A percentile compares a stretch with the other conserved stretches of the same genome.
These are phyloP conservation scores for Lotus japonicus DNA, from an alignment of 306 rosid species.

Conservation along the genomic window DNA sequence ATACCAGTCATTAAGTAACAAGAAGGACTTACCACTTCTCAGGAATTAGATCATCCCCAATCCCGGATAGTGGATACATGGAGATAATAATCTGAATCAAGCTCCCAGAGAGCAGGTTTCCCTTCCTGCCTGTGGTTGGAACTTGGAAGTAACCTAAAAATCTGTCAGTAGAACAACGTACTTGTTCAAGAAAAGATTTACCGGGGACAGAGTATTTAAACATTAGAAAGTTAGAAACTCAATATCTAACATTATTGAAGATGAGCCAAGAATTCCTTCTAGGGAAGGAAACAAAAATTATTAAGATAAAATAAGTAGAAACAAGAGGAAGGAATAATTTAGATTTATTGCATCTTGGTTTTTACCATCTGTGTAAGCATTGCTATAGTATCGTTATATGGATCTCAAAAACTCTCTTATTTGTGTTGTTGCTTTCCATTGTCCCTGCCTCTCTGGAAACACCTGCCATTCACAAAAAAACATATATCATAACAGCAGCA, in stretches of 20 bases:
- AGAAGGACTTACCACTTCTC: conserved; percentile 38
- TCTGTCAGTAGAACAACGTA: conserved; percentile 36
- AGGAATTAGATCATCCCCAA: conserved; percentile 59
- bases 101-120: conserved; percentile 94
- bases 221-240: background rate
- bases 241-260: background rate
- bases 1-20: background rate
- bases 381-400: conserved; percentile 84
- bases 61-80: conserved; percentile 87
- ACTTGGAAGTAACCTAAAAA: conserved; percentile 94
- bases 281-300: background rate
- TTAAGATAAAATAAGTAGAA: background rate
- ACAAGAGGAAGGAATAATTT: conserved; percentile 26
- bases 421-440: conserved; percentile 95
- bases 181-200: background rate
- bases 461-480: conserved; percentile 43
- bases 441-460: conserved; percentile 90
- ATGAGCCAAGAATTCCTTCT: background rate
- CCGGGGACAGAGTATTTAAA: background rate
- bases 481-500: background rate
- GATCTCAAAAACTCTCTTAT: conserved; percentile 85
- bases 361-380: conserved; percentile 91
- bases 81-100: conserved; percentile 96
- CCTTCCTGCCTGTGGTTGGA: too few relatives aligned
- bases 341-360: conserved; percentile 96